A percentile compares a stretch with the other conserved stretches of the same genome.
These are phyloP conservation scores for Venturia asperata DNA, from an alignment of 2,329 filamentous ascomycete species.

Conservation along the genomic window DNA sequence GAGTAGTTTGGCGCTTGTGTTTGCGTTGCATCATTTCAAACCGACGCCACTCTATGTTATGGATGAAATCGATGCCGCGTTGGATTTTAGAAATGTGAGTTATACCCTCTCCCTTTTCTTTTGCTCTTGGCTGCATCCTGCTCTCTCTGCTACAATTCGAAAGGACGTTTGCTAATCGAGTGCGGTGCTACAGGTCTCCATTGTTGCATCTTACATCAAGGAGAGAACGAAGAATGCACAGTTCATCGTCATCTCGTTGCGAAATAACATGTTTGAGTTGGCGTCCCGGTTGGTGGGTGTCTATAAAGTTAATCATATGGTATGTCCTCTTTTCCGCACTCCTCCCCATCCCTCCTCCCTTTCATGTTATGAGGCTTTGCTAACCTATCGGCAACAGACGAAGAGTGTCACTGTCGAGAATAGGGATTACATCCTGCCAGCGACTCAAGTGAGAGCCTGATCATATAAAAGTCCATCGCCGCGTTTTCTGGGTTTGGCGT, in stretches of 20 bases:
- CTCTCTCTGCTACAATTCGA: not conserved
- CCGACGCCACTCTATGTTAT: slow-evolving; percentile 97
- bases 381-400: slow-evolving; percentile 32
- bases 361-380: slow-evolving; percentile 22
- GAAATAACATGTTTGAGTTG: slow-evolving; percentile 99
- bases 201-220: slow-evolving; percentile 98
- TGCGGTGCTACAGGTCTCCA: slow-evolving; percentile 47
- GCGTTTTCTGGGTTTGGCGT: not conserved
- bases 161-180: slow-evolving; percentile 50
- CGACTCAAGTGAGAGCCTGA: not conserved
- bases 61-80: slow-evolving; percentile 97
- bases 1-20: slow-evolving; percentile 88
- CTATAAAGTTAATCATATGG: slow-evolving; percentile 99
- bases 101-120: slow-evolving; percentile 38
- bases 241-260: slow-evolving; percentile 94
- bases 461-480: not conserved
- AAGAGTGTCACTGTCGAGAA: slow-evolving; percentile 49
- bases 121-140: too few species aligned
- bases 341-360: slow-evolving; percentile 13
- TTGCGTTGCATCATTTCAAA: slow-evolving; percentile 96
- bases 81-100: slow-evolving; percentile 89
- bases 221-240: slow-evolving; percentile 98
- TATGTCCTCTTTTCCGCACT: slow-evolving; percentile 28
- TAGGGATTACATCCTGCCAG: slow-evolving; percentile 37
- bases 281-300: slow-evolving; percentile 92